These are phyloP conservation scores for Noccaea bulbosa DNA, from an alignment of 345 rosid genomes.

Conservation along the genomic window DNA sequence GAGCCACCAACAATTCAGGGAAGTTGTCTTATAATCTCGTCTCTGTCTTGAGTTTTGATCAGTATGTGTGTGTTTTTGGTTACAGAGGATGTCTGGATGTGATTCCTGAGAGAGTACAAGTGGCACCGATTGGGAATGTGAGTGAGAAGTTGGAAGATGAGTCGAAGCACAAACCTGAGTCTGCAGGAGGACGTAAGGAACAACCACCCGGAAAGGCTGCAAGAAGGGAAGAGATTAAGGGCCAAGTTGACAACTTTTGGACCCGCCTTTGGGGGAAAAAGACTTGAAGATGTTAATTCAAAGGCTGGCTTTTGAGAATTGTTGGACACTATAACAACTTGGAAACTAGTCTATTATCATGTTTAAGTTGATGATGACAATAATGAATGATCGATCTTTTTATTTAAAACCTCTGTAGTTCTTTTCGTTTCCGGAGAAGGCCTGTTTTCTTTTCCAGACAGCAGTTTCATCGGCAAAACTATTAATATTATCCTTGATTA, in stretches of 20 bases:
- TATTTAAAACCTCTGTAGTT: too few species aligned
- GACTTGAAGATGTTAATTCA: background rate
- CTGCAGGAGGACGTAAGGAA: constrained; percentile 16
- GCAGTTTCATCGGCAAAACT: too few species aligned
- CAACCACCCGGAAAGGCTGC: background rate
- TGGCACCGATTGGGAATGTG: constrained; percentile 16
- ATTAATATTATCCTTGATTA: too few species aligned
- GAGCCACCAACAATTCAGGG: background rate
- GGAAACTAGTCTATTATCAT: too few species aligned
- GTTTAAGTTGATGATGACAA: too few species aligned
- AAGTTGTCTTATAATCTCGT: background rate
- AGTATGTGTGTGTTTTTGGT: background rate
- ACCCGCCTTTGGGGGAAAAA: constrained; percentile 33
- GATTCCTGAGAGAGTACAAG: constrained; percentile 18
- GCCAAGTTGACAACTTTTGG: constrained; percentile 37
- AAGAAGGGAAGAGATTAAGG: constrained; percentile 18
- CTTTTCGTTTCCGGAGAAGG: too few species aligned
- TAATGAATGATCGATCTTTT: too few species aligned
- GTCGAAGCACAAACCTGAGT: constrained; percentile 6
- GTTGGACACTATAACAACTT: too few species aligned
- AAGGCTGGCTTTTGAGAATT: background rate
- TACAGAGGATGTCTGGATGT: constrained; percentile 36
- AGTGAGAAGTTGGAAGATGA: constrained; percentile 15
- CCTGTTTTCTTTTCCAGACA: too few species aligned
- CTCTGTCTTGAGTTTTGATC: constrained; percentile 1